These are phyloP conservation scores for Oryza glumipatula DNA, from an alignment of 176 grass and related monocot species.

Conservation along the genomic window DNA sequence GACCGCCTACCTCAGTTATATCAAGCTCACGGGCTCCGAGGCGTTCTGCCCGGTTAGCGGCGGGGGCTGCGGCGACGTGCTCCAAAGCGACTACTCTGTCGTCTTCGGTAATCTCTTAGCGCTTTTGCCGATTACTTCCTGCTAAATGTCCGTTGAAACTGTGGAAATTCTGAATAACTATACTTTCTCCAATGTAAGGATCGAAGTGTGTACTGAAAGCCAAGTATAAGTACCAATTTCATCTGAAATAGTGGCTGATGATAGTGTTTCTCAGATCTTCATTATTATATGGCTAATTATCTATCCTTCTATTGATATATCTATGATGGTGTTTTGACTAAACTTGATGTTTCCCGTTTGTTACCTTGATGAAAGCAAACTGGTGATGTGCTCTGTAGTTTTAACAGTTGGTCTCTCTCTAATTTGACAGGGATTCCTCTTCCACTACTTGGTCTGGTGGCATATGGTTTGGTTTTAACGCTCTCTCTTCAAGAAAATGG, in stretches of 20 bases:
- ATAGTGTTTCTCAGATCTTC: not conserved
- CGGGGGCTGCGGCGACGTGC: conserved; percentile 67
- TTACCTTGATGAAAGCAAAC: not conserved
- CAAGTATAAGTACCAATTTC: not conserved
- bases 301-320: not conserved
- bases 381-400: not conserved
- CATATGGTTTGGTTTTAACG: conserved; percentile 68
- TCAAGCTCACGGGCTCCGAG: conserved; percentile 79
- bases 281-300: not conserved
- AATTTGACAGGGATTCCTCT: conserved; percentile 76
- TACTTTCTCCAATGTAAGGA: not conserved
- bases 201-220: not conserved
- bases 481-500: conserved; percentile 75
- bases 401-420: not conserved
- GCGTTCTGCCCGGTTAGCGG: conserved; percentile 85
- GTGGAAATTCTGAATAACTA: not conserved
- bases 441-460: conserved; percentile 65
- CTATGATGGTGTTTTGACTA: not conserved
- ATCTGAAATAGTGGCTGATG: not conserved
- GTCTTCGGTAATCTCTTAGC: conserved; percentile 66
- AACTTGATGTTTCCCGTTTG: not conserved
- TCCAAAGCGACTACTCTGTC: conserved; percentile 76
- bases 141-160: not conserved
- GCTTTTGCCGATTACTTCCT: not conserved
- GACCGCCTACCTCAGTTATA: conserved; percentile 84